phyloP scores from a whole-genome alignment of 78 protist genomes.

The Chrysochromulina parva region DNA sequence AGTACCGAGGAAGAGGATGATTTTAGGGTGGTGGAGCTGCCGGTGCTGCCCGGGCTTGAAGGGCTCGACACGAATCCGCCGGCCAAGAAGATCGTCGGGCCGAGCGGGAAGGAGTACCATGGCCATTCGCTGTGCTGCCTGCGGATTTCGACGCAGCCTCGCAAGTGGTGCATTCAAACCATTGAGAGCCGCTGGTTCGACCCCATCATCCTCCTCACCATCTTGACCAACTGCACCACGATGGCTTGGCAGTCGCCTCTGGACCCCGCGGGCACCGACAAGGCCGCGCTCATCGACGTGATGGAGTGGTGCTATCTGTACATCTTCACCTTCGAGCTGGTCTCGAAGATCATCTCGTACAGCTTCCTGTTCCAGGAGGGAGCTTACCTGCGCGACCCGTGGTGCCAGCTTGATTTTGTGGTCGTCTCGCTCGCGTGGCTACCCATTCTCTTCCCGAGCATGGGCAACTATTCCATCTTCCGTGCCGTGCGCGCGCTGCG shows the following conservation, averaged over 20 bases:
- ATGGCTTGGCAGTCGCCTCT: not conserved
- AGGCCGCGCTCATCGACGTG: not conserved
- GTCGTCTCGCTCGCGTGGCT: not conserved
- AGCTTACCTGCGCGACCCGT: slow-evolving; percentile 42
- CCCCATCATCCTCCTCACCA: not conserved
- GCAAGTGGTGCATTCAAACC: not conserved
- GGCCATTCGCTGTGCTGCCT: not conserved
- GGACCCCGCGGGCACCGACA: no score
- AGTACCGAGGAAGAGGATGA: no score
- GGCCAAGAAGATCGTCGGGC: no score
- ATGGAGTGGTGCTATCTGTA: not conserved
- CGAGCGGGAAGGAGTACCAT: no score
- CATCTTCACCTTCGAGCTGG: slow-evolving; percentile 18
- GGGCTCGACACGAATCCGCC: no score
- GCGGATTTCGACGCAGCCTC: not conserved
- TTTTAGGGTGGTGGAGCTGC: no score
- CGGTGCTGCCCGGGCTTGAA: no score
- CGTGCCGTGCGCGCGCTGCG: slow-evolving; percentile 56
- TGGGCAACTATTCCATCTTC: not conserved
- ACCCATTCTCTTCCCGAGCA: not conserved
- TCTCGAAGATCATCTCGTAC: slow-evolving; percentile 5
- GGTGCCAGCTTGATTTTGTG: slow-evolving; percentile 39
- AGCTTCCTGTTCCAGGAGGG: not conserved
- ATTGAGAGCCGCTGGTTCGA: not conserved
- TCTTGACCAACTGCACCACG: not conserved